These are phyloP conservation scores for Sphaceloma murrayae DNA, from an alignment of 2,329 filamentous ascomycete genomes.

Conservation along the genomic window DNA sequence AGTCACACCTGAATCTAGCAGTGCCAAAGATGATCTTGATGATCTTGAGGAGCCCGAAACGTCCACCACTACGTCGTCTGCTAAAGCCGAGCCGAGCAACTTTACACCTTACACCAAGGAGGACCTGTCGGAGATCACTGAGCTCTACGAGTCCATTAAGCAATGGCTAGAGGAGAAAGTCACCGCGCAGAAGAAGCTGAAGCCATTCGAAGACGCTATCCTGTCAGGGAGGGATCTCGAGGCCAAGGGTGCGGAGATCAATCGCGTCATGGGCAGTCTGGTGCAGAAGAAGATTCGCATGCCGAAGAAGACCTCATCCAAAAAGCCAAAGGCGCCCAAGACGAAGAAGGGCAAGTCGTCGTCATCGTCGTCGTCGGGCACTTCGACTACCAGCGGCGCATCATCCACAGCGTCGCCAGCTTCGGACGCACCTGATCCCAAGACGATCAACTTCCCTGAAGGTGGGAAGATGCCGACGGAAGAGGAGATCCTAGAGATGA, in stretches of 20 bases:
- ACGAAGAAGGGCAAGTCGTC: slow-evolving; percentile 27
- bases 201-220: slow-evolving; percentile 61
- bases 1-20: slow-evolving; percentile 40
- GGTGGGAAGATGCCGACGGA: slow-evolving; percentile 23
- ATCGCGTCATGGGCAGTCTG: slow-evolving; percentile 59
- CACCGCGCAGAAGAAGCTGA: slow-evolving; percentile 60
- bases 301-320: slow-evolving; percentile 27
- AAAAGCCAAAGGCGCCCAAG: slow-evolving; percentile 28
- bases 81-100: slow-evolving; percentile 20
- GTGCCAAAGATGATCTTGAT: slow-evolving; percentile 50
- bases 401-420: slow-evolving; percentile 25
- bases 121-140: slow-evolving; percentile 59
- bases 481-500: slow-evolving; percentile 24
- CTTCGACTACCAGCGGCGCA: slow-evolving; percentile 16
- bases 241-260: slow-evolving; percentile 59
- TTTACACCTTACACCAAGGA: slow-evolving; percentile 52
- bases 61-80: slow-evolving; percentile 32
- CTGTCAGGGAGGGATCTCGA: slow-evolving; percentile 64
- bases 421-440: slow-evolving; percentile 23
- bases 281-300: slow-evolving; percentile 56
- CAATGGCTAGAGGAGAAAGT: slow-evolving; percentile 69
- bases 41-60: slow-evolving; percentile 67
- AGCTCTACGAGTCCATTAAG: slow-evolving; percentile 51
- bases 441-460: slow-evolving; percentile 19
- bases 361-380: slow-evolving; percentile 15